phyloP scores from a whole-genome alignment of 1,284 basidiomycete genomes.

The Microbotryomycetes sp. region DNA sequence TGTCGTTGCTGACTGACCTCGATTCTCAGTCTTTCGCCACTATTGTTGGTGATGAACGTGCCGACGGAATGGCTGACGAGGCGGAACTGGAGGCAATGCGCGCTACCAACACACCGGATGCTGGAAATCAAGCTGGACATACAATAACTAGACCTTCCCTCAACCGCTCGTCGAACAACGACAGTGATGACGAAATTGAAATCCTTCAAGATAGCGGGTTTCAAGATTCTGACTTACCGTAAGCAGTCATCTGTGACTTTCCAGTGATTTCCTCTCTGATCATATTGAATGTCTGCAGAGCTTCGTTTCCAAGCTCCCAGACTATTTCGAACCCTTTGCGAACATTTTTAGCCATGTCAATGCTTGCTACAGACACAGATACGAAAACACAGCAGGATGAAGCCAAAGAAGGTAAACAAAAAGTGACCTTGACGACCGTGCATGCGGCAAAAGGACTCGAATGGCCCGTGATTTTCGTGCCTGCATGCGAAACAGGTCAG shows the following conservation, averaged over 20 bases:
- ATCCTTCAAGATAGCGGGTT: constrained; percentile 5
- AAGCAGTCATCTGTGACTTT: not conserved
- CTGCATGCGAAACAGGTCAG: constrained; percentile 42
- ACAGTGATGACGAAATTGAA: constrained; percentile 14
- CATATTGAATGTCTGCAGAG: too few relatives aligned
- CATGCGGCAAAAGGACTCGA: constrained; percentile 88
- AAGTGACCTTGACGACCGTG: constrained; percentile 80
- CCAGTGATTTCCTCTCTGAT: not conserved
- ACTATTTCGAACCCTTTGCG: constrained; percentile 56
- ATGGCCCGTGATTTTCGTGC: constrained; percentile 82
- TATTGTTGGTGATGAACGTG: constrained; percentile 22
- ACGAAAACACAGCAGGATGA: constrained; percentile 55
- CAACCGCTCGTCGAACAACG: too few relatives aligned
- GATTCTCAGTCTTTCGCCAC: constrained; percentile 13
- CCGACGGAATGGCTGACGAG: constrained; percentile 1
- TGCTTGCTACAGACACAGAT: constrained; percentile 75
- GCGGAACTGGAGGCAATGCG: constrained; percentile 10
- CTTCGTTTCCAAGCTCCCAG: constrained; percentile 41
- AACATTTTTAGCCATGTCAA: constrained; percentile 74
- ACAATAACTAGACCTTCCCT: too few relatives aligned
- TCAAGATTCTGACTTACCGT: constrained; percentile 26
- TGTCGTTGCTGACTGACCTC: not conserved
- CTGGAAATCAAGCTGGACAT: too few relatives aligned
- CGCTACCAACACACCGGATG: too few relatives aligned
- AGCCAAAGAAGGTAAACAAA: constrained; percentile 47